Evolutionary conservation across 371 early-diverging fungal species (phyloP), one percentile per base, ranked within the genome.

Genomic region (Blakeslea trispora): DNA sequence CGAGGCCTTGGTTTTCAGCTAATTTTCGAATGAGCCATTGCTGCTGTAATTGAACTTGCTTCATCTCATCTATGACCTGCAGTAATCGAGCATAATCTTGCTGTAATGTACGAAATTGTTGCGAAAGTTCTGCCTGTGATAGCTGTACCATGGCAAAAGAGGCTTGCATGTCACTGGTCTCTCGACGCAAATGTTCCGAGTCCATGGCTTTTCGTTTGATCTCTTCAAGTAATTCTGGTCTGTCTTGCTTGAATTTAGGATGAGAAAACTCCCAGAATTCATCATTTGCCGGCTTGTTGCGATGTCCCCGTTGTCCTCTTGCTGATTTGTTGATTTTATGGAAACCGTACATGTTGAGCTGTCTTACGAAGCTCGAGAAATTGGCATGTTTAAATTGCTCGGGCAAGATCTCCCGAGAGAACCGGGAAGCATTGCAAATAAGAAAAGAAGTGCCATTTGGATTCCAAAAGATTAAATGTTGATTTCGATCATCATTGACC

Each of bases 341-440:
- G 54, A 77, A 82, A 9, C 84, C 90, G 59, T 86, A 85, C 74
- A 92, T 97, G 75, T 97, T 97, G 14, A 97, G 81, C 69, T 97
- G 98, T 15, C 98, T 83, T 11, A 96, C 92, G 77, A 97, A 96
- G 50, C 89, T 89, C n/a, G 91, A 86, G 67, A 95, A 89, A 61
- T 97, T 95, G 62, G 87, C 91, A 75, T 95, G 95, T 91, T 71
- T 98, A 95, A 94, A 95, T 48, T 79, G 77, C 19, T 74, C 76
- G 14, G 91, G 87, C 41, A 94, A 73, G 8, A 93, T 83, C 46
- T 83, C 83, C 56, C 88, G 86, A 14, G 94, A 81, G 75, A 97
- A 95, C 11, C 86, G 87, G 42, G 82, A 81, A 19, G 89, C 89
- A 63, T 94, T 90, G 68, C 86, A 85, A 50, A 97, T 92, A 39